Evolutionary conservation across 2,329 filamentous ascomycete species (phyloP).

Genomic region (Leptographium galeiforme): DNA sequence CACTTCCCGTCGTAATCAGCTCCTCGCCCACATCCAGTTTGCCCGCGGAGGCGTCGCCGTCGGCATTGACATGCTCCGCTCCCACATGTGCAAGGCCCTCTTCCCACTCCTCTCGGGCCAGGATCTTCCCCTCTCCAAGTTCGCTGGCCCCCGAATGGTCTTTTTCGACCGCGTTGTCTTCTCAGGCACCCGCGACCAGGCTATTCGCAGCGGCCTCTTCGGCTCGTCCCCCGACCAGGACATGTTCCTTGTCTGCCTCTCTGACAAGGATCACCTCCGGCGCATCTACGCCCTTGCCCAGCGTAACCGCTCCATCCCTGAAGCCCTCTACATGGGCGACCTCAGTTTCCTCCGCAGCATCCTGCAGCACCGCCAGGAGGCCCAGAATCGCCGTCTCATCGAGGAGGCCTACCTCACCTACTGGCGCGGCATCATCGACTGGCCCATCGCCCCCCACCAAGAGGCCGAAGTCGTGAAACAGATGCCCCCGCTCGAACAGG

Average conservation of each 20-base stretch:
- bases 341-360: slow-evolving; percentile 3
- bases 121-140: neutral
- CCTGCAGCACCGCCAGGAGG: neutral
- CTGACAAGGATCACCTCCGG: slow-evolving; percentile 1
- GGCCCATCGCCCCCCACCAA: neutral
- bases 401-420: neutral
- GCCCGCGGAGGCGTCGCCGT: slow-evolving; percentile 2
- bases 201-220: slow-evolving; percentile 7
- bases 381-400: slow-evolving; percentile 1
- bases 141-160: slow-evolving; percentile 2
- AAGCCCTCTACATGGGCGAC: slow-evolving; percentile 1
- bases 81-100: neutral
- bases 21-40: neutral
- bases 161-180: slow-evolving; percentile 5
- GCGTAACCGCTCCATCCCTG: neutral
- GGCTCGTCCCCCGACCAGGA: slow-evolving; percentile 2
- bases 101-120: slow-evolving; percentile 1
- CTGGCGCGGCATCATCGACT: neutral
- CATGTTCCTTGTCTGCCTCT: slow-evolving; percentile 3
- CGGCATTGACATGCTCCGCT: neutral
- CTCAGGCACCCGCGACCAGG: slow-evolving; percentile 1
- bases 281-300: neutral
- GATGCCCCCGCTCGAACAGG: slow-evolving; percentile 6
- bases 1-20: neutral
- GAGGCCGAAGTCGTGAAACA: neutral